Evolutionary conservation across 2,329 filamentous ascomycete species (phyloP), one percentile per base, ranked within the genome.

Genomic region (Neofusicoccum kwambonambiense): DNA sequence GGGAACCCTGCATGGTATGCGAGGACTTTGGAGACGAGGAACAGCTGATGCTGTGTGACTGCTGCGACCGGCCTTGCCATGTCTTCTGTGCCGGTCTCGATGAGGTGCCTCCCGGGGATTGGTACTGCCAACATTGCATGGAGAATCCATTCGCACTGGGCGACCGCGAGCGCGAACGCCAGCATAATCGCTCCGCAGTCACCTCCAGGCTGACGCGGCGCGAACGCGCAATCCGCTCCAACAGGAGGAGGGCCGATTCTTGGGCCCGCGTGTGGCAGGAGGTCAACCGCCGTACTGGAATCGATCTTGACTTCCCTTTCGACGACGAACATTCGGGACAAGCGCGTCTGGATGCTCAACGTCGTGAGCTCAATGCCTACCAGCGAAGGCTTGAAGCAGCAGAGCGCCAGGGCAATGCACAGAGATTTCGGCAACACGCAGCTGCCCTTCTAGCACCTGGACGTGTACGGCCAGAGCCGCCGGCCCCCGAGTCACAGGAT

Each of bases 11-110:
- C 77, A 90, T 92, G 58, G 85, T 97, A 58, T 99, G 95, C 81
- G 89, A 90, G 68, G 86, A 87, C 58, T 84, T 88, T 70, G 92
- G 95, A 69, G 87, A 94, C 70, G 90, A 95, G 76, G 90, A 96
- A 68, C 84, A 93, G 17, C 85, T 97, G 61, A 88, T 98, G 69
- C 87, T 96, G 67, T 99, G 95, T 79, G 93, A 97, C 76, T 89
- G 88, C 73, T 99, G 95, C 81, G 90, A 96, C 81, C 89, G 89
- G 39, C 87, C 91, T 49, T 97, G 94, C 72, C 95, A 99, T 77
- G 93, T 93, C 54, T 91, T 96, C 77, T 99, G 95, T 77, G 87
- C 96, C 67, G 93, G 91, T 39, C 84, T 97, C 57, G 89, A 93
- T 66, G 80, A 83, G 62, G 87, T 96, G 64, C 93, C 93, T 22